Evolutionary conservation across 2,329 filamentous ascomycete species (phyloP).

Genomic region (Pleurostoma richardsiae): DNA sequence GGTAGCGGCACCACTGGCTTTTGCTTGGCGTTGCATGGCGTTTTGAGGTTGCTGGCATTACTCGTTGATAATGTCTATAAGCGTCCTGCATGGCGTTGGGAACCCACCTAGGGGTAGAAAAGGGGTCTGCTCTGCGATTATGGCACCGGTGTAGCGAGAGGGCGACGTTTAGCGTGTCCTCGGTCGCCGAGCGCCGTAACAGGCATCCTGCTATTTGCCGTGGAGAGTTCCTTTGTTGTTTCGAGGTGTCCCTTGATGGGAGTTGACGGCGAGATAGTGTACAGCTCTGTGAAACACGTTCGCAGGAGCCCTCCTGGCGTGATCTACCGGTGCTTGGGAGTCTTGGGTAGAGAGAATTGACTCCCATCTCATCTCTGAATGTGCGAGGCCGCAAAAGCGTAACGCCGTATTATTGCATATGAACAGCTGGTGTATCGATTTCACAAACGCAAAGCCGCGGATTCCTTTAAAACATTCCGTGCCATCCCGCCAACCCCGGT

Average conservation of each 20-base stretch:
- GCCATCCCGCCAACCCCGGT: no score
- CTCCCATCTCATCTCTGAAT: slow-evolving; percentile 5
- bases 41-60: slow-evolving; percentile 1
- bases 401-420: no score
- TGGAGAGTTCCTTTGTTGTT: not conserved
- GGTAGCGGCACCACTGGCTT: not conserved
- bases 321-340: no score
- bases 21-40: slow-evolving; percentile 9
- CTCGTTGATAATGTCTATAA: slow-evolving; percentile 3
- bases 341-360: slow-evolving; percentile 3
- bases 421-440: no score
- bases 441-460: no score
- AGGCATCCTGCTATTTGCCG: not conserved
- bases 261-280: not conserved
- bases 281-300: no score
- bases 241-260: not conserved
- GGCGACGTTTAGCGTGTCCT: not conserved
- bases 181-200: not conserved
- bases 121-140: not conserved
- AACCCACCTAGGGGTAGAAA: slow-evolving; percentile 5
- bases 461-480: no score
- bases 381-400: no score
- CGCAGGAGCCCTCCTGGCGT: no score
- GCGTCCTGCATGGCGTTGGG: slow-evolving; percentile 8
- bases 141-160: not conserved